Evolutionary conservation across 768 basidiomycete genomes (phyloP).

Genomic region (Tephrocybe rancida): DNA sequence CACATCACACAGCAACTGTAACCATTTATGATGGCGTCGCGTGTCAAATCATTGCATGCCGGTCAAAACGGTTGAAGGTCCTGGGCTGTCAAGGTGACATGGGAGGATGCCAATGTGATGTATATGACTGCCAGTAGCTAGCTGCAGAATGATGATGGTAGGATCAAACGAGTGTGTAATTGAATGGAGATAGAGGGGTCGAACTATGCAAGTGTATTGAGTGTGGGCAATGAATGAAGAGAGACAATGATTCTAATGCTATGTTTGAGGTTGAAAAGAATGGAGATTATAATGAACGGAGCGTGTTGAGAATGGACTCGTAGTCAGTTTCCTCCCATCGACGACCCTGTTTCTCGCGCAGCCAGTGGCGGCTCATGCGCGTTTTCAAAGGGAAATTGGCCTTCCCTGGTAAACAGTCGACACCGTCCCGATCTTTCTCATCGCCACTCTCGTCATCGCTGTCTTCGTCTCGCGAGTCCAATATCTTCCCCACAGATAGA

Average conservation of each 20-base stretch:
- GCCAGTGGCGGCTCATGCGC: conserved; percentile 35
- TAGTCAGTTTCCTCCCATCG: conserved; percentile 39
- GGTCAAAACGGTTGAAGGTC: no score
- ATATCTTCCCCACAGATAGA: conserved; percentile 11
- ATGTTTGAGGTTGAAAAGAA: neutral
- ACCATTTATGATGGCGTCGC: no score
- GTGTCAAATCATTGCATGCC: no score
- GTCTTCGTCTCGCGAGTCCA: conserved; percentile 1
- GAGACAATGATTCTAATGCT: neutral
- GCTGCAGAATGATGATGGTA: no score
- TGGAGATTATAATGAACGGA: conserved; percentile 32
- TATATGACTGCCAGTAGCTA: no score
- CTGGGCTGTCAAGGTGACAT: no score
- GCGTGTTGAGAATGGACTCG: conserved; percentile 30
- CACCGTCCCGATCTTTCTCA: conserved; percentile 14
- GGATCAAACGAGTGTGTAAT: no score
- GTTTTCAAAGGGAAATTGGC: conserved; percentile 30
- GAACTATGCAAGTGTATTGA: no score
- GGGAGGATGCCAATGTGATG: no score
- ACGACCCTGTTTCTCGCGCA: conserved; percentile 38
- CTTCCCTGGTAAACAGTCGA: conserved; percentile 15
- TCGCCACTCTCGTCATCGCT: conserved; percentile 16
- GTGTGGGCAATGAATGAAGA: neutral
- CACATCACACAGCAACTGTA: no score
- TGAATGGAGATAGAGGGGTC: no score